Conservation (phyloP, 2,329 filamentous ascomycete genomes). For the Neofusicoccum sp. region DNA sequence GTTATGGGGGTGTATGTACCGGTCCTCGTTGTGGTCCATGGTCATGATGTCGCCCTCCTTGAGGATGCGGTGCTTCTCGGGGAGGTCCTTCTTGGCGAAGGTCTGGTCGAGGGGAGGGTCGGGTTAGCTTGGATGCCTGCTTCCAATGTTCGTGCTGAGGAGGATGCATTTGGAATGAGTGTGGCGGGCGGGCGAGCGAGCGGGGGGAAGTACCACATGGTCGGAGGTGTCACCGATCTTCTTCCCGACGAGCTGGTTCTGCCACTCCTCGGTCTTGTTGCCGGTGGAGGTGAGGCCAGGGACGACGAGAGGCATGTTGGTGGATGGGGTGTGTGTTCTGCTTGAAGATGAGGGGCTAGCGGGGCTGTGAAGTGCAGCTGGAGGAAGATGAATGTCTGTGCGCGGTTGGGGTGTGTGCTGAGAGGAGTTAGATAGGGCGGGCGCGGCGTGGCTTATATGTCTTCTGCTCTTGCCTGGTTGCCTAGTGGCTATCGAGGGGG, state of each 20-base stretch:
- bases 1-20: constrained; percentile 26
- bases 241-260: constrained; percentile 51
- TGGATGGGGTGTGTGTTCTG: background rate
- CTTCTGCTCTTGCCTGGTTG: background rate
- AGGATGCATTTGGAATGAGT: background rate
- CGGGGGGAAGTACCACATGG: constrained; percentile 37
- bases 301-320: constrained; percentile 52
- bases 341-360: background rate
- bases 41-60: constrained; percentile 47
- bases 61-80: constrained; percentile 47
- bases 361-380: background rate
- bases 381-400: background rate
- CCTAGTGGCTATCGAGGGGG: background rate
- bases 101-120: constrained; percentile 34
- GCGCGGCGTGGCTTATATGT: background rate
- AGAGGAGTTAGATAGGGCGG: background rate
- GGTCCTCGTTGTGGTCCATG: constrained; percentile 48
- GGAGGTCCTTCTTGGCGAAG: constrained; percentile 51
- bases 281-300: constrained; percentile 43
- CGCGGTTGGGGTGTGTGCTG: background rate
- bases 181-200: background rate
- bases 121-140: background rate
- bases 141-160: background rate
- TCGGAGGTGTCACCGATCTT: constrained; percentile 49
- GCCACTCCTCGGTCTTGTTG: constrained; percentile 44